Percentiles rank a stretch among this genome's conserved stretches.
Conservation (phyloP, 345 rosid species). For the Corchorus olitorius region DNA sequence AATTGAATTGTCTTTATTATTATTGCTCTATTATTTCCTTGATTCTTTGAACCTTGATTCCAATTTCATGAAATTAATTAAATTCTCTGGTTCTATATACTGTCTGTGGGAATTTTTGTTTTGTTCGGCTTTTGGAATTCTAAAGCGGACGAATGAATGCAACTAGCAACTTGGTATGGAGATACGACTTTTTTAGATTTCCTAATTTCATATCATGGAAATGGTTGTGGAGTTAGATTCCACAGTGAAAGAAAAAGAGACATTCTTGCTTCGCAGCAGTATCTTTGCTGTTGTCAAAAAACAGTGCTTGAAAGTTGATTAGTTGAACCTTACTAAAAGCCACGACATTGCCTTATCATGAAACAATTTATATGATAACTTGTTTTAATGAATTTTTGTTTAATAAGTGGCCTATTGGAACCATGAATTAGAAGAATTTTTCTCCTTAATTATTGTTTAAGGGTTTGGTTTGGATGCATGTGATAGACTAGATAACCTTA, state of each 20-base stretch:
- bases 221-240: not conserved
- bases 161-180: not conserved
- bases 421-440: no score
- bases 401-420: no score
- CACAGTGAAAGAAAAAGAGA: not conserved
- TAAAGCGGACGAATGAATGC: not conserved
- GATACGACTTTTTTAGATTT: not conserved
- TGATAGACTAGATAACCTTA: no score
- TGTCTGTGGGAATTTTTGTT: not conserved
- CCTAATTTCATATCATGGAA: not conserved
- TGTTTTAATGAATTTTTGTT: no score
- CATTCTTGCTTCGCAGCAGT: not conserved
- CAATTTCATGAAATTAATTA: not conserved
- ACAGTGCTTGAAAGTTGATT: no score
- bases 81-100: not conserved
- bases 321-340: not conserved
- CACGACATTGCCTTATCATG: not conserved
- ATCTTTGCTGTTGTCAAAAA: not conserved
- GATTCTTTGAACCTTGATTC: not conserved
- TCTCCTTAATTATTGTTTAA: no score
- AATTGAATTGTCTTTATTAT: not conserved
- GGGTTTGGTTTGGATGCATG: no score
- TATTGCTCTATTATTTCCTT: not conserved
- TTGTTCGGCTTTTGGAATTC: not conserved
- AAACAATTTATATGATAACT: not conserved